A percentile compares a stretch with the other conserved stretches of the same genome.
These are phyloP conservation scores for Russula foetens DNA, from an alignment of 768 basidiomycete species.

Conservation along the genomic window DNA sequence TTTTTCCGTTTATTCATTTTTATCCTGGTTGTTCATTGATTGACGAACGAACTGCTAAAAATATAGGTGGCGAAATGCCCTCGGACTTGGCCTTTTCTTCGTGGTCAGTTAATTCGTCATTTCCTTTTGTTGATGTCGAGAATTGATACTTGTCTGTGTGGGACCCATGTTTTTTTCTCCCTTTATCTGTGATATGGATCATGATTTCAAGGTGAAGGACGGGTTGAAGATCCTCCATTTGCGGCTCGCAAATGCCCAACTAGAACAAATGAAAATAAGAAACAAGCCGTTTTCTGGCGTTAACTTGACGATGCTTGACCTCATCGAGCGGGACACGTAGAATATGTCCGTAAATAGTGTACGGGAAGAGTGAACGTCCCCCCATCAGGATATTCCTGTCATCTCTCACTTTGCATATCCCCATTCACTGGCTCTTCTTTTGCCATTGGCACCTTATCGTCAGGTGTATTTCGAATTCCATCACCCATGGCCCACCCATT, in stretches of 20 bases:
- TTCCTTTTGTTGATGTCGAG: too few relatives aligned
- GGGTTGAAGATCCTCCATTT: constrained; percentile 58
- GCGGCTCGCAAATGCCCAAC: constrained; percentile 62
- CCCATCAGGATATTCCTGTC: too few relatives aligned
- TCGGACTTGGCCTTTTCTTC: constrained; percentile 62
- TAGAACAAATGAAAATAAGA: constrained; percentile 60
- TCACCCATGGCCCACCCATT: too few relatives aligned
- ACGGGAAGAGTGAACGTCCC: too few relatives aligned
- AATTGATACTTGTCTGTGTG: too few relatives aligned
- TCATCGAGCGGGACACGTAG: constrained; percentile 31
- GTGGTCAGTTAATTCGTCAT: constrained; percentile 40
- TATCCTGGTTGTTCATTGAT: background rate
- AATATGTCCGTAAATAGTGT: too few relatives aligned
- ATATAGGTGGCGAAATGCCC: constrained; percentile 59
- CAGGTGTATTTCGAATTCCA: too few relatives aligned
- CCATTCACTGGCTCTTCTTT: too few relatives aligned
- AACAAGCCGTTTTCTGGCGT: constrained; percentile 66
- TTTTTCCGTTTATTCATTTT: background rate
- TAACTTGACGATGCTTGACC: constrained; percentile 57
- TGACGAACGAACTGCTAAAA: background rate
- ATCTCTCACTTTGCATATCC: too few relatives aligned
- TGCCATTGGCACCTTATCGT: too few relatives aligned
- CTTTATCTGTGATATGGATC: too few relatives aligned
- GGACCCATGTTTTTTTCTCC: too few relatives aligned
- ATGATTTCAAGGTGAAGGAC: constrained; percentile 57